These are phyloP conservation scores for Penicillium sp. DNA, from an alignment of 2,329 filamentous ascomycete species.

Conservation along the genomic window DNA sequence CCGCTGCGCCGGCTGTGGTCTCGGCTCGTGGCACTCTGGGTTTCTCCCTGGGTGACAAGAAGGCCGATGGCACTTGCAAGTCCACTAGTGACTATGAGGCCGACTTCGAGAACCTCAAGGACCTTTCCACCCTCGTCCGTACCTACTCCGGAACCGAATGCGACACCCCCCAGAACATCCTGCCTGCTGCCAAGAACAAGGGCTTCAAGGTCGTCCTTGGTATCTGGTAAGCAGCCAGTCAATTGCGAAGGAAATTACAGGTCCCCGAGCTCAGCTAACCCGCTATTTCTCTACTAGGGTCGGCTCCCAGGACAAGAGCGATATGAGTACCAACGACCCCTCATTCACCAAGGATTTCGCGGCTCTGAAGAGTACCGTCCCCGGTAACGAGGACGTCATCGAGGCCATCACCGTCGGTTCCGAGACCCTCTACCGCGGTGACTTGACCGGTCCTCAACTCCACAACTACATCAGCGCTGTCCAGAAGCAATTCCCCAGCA, in stretches of 20 bases:
- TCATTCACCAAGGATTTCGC: slow-evolving; percentile 59
- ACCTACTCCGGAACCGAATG: slow-evolving; percentile 65
- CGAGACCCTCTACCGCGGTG: slow-evolving; percentile 65
- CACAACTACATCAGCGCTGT: slow-evolving; percentile 59
- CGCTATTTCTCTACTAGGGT: slow-evolving; percentile 12
- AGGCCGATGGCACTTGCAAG: slow-evolving; percentile 60
- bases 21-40: slow-evolving; percentile 56
- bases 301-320: slow-evolving; percentile 14
- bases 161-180: slow-evolving; percentile 57
- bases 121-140: slow-evolving; percentile 55
- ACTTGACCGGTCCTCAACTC: slow-evolving; percentile 59
- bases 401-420: slow-evolving; percentile 67
- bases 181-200: slow-evolving; percentile 62
- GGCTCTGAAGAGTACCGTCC: slow-evolving; percentile 48
- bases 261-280: not conserved
- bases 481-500: slow-evolving; percentile 51
- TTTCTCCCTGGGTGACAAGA: slow-evolving; percentile 64
- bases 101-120: slow-evolving; percentile 60
- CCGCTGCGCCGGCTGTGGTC: slow-evolving; percentile 46
- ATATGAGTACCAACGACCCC: slow-evolving; percentile 41
- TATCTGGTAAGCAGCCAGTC: slow-evolving; percentile 53
- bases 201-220: slow-evolving; percentile 65
- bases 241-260: not conserved
- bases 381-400: slow-evolving; percentile 53
- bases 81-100: slow-evolving; percentile 56